Base-by-base conservation (phyloP, 805 yeast genomes). In the Ogataea pini region DNA sequence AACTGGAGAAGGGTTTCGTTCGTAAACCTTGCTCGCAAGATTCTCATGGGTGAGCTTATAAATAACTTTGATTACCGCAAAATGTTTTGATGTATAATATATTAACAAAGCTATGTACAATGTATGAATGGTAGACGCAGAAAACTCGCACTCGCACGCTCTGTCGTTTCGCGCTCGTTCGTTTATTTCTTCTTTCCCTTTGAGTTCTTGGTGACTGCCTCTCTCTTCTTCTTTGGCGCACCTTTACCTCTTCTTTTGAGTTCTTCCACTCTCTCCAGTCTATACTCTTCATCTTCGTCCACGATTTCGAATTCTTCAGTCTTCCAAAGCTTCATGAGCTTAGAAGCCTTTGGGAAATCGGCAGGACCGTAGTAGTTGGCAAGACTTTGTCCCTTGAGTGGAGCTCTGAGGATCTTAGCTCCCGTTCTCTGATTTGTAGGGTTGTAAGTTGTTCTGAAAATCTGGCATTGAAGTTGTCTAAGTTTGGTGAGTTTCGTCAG, bases 161-260 rank as follows among this genome's bases (percentile, higher is more conserved):
- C 9, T 24, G 27, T 24, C 36, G 36, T 20, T 32, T 7, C 31
- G 9, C 37, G 14, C 28, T 16, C 31, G 19, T 12, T 25, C 38
- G 25, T 17, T 48, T 31, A 54, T 51, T 60, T 60, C 70, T 76
- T 77, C 62, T 69, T 69, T 51, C 70, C 71, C 61, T 70, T 69
- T 48, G 69, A 70, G 48, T 69, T 46, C 17, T 53, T 49, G 24
- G 50, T 41, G 22, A 69, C 69, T 19, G 70, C 72, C 56, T 73
- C 78, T 59, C 75, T 78, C 70, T 77, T 80, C 75, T 87, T 87
- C 74, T 83, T 80, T 59, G 94, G 95, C 10, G 94, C 89, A 67
- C 92, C 91, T 69, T 87, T 87, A 69, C 89, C 91, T 80, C 94
- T 86, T 78, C 86, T 83, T 75, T 83, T 86, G 68, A 88, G 77